Evolutionary conservation across 2,329 filamentous ascomycete genomes (phyloP), one percentile per base, ranked within the genome.

Genomic region (Phaeosphaeria sp.): DNA sequence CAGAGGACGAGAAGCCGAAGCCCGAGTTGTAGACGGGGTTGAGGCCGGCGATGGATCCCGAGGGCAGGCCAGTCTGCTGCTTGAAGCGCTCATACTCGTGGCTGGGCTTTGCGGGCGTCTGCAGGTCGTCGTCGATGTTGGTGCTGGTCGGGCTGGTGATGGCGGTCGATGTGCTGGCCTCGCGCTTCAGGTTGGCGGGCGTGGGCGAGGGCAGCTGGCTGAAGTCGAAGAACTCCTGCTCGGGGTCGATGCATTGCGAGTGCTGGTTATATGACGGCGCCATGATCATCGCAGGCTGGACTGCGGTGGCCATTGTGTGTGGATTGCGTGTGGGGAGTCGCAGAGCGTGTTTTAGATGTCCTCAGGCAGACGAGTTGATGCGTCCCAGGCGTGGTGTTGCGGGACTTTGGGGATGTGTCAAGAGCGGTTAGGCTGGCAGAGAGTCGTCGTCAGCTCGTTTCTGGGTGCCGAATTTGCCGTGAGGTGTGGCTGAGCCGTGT

Each of bases 1-100:
- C 85, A 48, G 89, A 87, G 56, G 84, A 86, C 65, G 87, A 82
- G 71, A 83, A 84, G 46, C 85, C 69, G 47, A 71, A 82, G 61
- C 74, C 77, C 11, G 68, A 55, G 64, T 68, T 73, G 65, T 71
- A 71, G 17, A 46, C 82, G 73, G 90, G 84, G 76, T 91, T 93
- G 69, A 95, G 86, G 36, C 91, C 90, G 73, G 95, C 86, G 13
- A 93, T 82, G 51, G 92, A 93, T 61, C 93, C 93, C 1, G 92
- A 89, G 0, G 95, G 92, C 27, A 97, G 88, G 63, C 93, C 93
- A 3, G 95, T 97, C 82, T 97, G 93, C 77, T 99, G 95, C 81
- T 92, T 91, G 82, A 97, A 96, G 74, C 92, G 88, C 72, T 93
- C 91, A 83, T 98, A 98, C 79, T 96, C 92, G 81, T 97, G 93